Conservation (phyloP, 2,329 filamentous ascomycete species). For the Apiospora marii region DNA sequence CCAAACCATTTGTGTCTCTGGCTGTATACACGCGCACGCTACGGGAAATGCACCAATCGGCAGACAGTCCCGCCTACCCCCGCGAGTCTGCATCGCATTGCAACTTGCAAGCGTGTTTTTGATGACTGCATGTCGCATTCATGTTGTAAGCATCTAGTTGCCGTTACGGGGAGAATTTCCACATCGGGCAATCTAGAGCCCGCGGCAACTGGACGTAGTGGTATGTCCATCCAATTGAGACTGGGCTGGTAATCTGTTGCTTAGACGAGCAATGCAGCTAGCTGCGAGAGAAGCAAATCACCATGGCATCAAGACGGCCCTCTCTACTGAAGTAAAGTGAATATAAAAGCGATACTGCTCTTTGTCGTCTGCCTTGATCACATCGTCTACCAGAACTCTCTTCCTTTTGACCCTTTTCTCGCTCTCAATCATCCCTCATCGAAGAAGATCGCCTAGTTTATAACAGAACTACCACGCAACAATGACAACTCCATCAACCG, state of each 20-base stretch:
- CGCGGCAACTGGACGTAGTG: too few species aligned
- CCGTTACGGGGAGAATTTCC: background rate
- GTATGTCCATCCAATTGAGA: too few species aligned
- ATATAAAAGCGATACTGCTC: too few species aligned
- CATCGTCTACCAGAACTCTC: background rate
- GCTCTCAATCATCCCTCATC: background rate
- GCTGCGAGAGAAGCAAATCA: too few species aligned
- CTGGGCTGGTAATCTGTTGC: too few species aligned
- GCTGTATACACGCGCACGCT: background rate
- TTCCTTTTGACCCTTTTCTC: too few species aligned
- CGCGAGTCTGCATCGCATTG: background rate
- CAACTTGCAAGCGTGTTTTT: background rate
- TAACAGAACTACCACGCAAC: background rate
- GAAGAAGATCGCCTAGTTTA: background rate
- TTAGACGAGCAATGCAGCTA: too few species aligned
- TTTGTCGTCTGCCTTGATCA: background rate
- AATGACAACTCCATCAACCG: conserved; percentile 14
- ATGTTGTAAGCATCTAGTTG: background rate
- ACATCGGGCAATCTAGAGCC: background rate
- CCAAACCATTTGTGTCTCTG: background rate
- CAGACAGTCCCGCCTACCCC: background rate
- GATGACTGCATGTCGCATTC: background rate
- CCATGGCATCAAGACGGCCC: too few species aligned
- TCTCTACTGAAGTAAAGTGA: too few species aligned
- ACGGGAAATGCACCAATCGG: background rate